These are phyloP conservation scores for Phytophthora megakarya DNA, from an alignment of 352 stramenopile species.

Conservation along the genomic window DNA sequence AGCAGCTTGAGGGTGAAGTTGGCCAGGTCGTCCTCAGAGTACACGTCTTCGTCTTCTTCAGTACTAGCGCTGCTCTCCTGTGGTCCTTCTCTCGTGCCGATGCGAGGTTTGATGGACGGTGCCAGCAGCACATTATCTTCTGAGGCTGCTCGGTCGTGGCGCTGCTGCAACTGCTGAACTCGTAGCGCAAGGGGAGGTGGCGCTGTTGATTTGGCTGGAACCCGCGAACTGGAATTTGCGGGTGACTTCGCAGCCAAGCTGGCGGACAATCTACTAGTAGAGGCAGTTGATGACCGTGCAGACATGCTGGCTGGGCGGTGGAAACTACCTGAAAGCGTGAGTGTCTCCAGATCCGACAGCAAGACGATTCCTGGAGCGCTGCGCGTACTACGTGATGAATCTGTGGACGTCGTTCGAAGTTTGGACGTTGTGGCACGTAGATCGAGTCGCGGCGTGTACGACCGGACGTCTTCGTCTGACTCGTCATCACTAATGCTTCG, in stretches of 20 bases:
- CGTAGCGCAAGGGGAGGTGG: constrained; percentile 17
- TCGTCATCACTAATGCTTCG: constrained; percentile 27
- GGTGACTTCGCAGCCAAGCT: constrained; percentile 16
- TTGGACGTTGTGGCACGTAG: constrained; percentile 41
- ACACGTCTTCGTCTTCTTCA: constrained; percentile 50
- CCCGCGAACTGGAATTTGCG: constrained; percentile 6
- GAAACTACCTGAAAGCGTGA: constrained; percentile 68
- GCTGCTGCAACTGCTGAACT: constrained; percentile 30
- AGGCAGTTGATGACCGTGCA: constrained; percentile 27
- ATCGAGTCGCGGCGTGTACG: constrained; percentile 20
- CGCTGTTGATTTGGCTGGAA: constrained; percentile 27
- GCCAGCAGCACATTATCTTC: constrained; percentile 56
- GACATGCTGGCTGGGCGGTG: constrained; percentile 34
- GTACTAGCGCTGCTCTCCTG: constrained; percentile 42
- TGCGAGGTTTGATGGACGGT: constrained; percentile 17
- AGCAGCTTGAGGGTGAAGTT: constrained; percentile 77
- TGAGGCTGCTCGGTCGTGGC: constrained; percentile 52
- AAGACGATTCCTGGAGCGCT: constrained; percentile 61
- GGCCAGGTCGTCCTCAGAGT: constrained; percentile 67
- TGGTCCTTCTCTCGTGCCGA: constrained; percentile 16
- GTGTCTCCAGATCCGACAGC: constrained; percentile 64
- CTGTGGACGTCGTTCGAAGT: constrained; percentile 47
- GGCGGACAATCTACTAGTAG: constrained; percentile 23
- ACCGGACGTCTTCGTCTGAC: constrained; percentile 25
- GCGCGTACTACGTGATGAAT: constrained; percentile 40